Base-by-base conservation (phyloP, 108 stramenopile species). In the Skeletonema marinoi region DNA sequence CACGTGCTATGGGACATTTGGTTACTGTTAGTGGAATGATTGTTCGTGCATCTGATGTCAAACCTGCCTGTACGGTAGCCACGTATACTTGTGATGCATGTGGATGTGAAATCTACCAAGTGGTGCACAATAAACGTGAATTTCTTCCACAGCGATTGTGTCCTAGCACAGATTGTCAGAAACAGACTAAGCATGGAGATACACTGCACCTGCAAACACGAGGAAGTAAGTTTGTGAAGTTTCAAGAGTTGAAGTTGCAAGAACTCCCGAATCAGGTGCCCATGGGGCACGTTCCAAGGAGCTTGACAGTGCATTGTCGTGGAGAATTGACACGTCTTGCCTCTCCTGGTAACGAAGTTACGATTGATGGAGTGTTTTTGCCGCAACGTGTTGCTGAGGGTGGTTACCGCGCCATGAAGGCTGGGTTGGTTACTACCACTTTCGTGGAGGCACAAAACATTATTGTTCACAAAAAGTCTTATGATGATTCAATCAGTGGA, bases 1-100 rank as follows among this genome's bases (percentile, higher is more conserved):
- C 92, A 32, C 74, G 71, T 13, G 82, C 89, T 67, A 95, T 99
- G 77, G 99, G 99, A 12, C 89, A 79, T 36, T 74, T 99, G 21
- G 98, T 99, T 2, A 93, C 92, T 2, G 75, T 99, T 14, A 68
- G 83, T 4, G 98, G 96, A 10, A 96, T 99, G 92, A 92, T 98
- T 36, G 98, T 97, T 0, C 86, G 97, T 9, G 89, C 92, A 9
- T 96, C 97, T 6, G 97, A 98, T 73, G 99, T 99, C 68, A 97
- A 97, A 84, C 99, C 99, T 14, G 87, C 88, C 11, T 92, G 91
- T 41, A 69, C 80, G n/a, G 99, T 99, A 9, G 93, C 93, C 3
- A 97, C 99, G n/a, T 99, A 99, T 84, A 96, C 96, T 10, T 99
- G 99, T 74, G 98, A 99, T 78, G 87, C 86, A 7, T 99, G 99